A percentile compares a stretch with the other conserved stretches of the same genome.
Evolutionary conservation across 148 eudicot species (phyloP).

Genomic region (Diospyros lotus): DNA sequence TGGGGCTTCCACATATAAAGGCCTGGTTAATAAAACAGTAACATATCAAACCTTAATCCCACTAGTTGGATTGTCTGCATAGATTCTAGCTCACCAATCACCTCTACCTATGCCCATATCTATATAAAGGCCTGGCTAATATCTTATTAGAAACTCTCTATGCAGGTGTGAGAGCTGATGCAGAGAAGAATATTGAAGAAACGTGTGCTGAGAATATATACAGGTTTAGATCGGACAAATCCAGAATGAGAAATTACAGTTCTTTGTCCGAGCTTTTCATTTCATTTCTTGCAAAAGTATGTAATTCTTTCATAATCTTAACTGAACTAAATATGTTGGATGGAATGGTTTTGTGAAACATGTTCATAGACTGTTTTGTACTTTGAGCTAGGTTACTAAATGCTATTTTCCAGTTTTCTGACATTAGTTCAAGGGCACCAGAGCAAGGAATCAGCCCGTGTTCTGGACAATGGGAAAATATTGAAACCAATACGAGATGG

Average conservation of each 20-base stretch:
- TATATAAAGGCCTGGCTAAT: too few relatives aligned
- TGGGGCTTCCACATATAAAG: neutral
- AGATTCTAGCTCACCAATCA: too few relatives aligned
- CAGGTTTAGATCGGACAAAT: conserved; percentile 39
- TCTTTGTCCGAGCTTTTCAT: conserved; percentile 70
- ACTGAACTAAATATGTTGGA: neutral
- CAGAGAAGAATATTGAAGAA: conserved; percentile 67
- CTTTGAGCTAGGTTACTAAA: neutral
- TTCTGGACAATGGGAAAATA: conserved; percentile 69
- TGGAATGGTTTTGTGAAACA: neutral
- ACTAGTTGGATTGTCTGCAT: too few relatives aligned
- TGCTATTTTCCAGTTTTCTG: conserved; percentile 52
- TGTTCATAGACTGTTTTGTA: neutral
- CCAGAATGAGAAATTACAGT: conserved; percentile 43
- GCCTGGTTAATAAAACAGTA: neutral
- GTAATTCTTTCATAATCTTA: neutral
- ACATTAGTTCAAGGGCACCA: conserved; percentile 53
- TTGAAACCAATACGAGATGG: conserved; percentile 72
- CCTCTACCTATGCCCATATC: too few relatives aligned
- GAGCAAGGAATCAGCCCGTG: conserved; percentile 63
- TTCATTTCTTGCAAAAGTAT: conserved; percentile 75
- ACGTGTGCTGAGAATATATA: conserved; percentile 47
- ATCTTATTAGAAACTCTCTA: conserved; percentile 9
- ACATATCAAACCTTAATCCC: too few relatives aligned
- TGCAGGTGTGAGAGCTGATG: conserved; percentile 75